Percentiles rank a stretch among this genome's conserved stretches.
Evolutionary conservation across 352 stramenopile genomes (phyloP).

Genomic region (Globisporangium echinulatum): DNA sequence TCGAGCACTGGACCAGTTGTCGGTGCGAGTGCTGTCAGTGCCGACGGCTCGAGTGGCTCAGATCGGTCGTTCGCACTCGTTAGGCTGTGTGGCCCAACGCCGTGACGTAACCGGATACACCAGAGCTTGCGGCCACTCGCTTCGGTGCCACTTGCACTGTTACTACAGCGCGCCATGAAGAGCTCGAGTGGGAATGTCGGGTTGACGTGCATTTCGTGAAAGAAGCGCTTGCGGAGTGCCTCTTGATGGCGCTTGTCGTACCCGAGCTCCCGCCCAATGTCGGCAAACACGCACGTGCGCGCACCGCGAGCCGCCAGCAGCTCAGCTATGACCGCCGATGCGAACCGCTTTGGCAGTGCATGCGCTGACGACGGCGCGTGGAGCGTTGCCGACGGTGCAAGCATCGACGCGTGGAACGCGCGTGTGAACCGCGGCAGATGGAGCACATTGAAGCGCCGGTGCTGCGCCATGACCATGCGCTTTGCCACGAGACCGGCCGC

Average conservation of each 20-base stretch:
- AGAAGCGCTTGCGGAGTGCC: slow-evolving; percentile 78
- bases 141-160: slow-evolving; percentile 20
- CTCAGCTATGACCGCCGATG: slow-evolving; percentile 53
- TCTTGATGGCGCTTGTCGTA: slow-evolving; percentile 75
- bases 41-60: slow-evolving; percentile 12
- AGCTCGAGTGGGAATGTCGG: slow-evolving; percentile 60
- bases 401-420: slow-evolving; percentile 66
- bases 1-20: slow-evolving; percentile 45
- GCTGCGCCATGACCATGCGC: slow-evolving; percentile 66
- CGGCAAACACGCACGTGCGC: slow-evolving; percentile 73
- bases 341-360: slow-evolving; percentile 50
- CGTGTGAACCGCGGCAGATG: slow-evolving; percentile 59
- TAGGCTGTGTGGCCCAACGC: neutral
- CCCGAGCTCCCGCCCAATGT: slow-evolving; percentile 76
- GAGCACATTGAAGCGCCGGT: slow-evolving; percentile 76
- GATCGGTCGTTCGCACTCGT: slow-evolving; percentile 16
- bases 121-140: slow-evolving; percentile 70
- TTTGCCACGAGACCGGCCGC: slow-evolving; percentile 54
- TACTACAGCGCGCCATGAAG: slow-evolving; percentile 81
- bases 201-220: slow-evolving; percentile 58
- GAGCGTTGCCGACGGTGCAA: slow-evolving; percentile 44
- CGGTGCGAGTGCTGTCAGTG: neutral
- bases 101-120: slow-evolving; percentile 53
- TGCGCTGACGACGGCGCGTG: slow-evolving; percentile 21
- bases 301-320: slow-evolving; percentile 62